A percentile compares a stretch with the other conserved stretches of the same genome.
Conservation (phyloP, 2,329 filamentous ascomycete genomes). For the Lithohypha guttulata region DNA sequence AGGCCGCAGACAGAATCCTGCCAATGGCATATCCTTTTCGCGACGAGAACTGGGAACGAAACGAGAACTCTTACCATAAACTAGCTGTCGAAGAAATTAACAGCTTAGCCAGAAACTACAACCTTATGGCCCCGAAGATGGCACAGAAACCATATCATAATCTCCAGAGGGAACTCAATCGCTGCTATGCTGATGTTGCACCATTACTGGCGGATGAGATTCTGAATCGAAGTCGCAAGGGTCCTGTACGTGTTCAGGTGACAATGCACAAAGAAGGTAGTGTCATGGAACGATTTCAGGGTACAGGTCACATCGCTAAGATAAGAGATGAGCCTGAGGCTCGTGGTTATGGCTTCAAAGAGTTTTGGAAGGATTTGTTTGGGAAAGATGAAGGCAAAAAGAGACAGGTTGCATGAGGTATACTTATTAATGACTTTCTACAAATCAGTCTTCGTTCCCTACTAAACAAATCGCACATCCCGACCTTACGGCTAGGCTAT, state of each 20-base stretch:
- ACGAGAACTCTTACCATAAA: conserved; percentile 63
- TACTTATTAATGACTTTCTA: too few relatives aligned
- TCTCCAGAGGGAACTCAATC: conserved; percentile 67
- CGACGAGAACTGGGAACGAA: conserved; percentile 62
- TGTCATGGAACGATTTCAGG: conserved; percentile 52
- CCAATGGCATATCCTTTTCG: conserved; percentile 56
- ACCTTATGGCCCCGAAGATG: conserved; percentile 82
- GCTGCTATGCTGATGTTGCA: conserved; percentile 79
- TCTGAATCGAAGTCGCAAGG: conserved; percentile 50
- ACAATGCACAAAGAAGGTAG: conserved; percentile 35
- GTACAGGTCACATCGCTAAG: conserved; percentile 38
- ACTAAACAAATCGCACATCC: too few relatives aligned
- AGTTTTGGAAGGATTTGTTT: conserved; percentile 83
- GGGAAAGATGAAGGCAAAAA: conserved; percentile 14
- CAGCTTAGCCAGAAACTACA: conserved; percentile 71
- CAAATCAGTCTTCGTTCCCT: too few relatives aligned
- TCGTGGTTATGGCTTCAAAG: conserved; percentile 67
- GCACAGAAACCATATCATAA: conserved; percentile 89
- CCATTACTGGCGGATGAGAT: conserved; percentile 64
- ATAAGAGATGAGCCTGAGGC: conserved; percentile 64
- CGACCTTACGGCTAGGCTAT: too few relatives aligned
- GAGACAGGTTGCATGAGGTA: conserved; percentile 6
- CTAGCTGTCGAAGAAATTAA: conserved; percentile 72
- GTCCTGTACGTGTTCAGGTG: conserved; percentile 33
- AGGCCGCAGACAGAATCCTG: conserved; percentile 17